Percentiles rank a stretch among this genome's conserved stretches.
Conservation (phyloP, 345 rosid genomes). For the Carallia pectinifolia region DNA sequence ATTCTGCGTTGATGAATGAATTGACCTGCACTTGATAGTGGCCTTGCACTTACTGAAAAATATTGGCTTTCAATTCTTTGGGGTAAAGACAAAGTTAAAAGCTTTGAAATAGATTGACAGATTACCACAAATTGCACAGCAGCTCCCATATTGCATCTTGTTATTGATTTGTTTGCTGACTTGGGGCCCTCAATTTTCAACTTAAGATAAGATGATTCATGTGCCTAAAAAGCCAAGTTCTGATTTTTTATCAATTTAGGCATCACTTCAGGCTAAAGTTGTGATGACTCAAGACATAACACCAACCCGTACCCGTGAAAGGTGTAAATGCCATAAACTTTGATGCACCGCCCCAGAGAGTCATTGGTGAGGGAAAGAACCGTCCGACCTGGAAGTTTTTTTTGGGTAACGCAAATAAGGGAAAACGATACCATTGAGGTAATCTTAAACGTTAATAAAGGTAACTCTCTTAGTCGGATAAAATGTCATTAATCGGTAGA, state of each 20-base stretch:
- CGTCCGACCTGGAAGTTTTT: too few relatives aligned
- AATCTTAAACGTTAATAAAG: too few relatives aligned
- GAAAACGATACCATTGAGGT: too few relatives aligned
- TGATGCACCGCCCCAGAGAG: background rate
- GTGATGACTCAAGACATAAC: conserved; percentile 32
- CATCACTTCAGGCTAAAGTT: conserved; percentile 33
- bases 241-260: background rate
- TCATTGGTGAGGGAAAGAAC: background rate
- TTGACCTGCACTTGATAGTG: conserved; percentile 36
- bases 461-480: too few relatives aligned
- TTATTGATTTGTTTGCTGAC: too few relatives aligned
- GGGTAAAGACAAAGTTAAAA: conserved; percentile 57
- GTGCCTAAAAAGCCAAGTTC: background rate
- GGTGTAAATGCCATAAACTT: conserved; percentile 5
- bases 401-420: too few relatives aligned
- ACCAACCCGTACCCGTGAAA: conserved; percentile 37
- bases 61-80: conserved; percentile 37
- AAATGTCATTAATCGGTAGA: too few relatives aligned
- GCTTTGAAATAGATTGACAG: too few relatives aligned
- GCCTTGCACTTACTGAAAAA: conserved; percentile 45
- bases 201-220: too few relatives aligned
- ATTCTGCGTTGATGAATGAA: conserved; percentile 22
- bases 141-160: too few relatives aligned
- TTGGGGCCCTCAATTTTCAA: conserved; percentile 1
- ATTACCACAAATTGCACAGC: too few relatives aligned